Percentiles rank a stretch among this genome's conserved stretches.
Evolutionary conservation across 345 rosid species (phyloP).

Genomic region (Eutrema heterophyllum): DNA sequence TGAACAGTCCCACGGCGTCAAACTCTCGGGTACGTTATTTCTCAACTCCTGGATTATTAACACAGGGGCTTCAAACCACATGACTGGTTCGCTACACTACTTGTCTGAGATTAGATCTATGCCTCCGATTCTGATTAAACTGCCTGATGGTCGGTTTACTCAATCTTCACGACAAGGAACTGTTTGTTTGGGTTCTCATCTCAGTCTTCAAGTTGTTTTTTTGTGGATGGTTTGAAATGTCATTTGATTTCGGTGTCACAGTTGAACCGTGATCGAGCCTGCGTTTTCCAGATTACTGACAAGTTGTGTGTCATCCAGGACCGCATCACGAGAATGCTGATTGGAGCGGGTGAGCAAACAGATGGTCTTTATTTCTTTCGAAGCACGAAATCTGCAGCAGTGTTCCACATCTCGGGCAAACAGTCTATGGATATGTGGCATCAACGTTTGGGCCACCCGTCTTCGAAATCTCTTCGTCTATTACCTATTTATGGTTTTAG

Average conservation of each 20-base stretch:
- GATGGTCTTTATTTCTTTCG: not conserved
- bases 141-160: not conserved
- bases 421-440: not conserved
- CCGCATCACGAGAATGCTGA: not conserved
- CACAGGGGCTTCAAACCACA: too few species aligned
- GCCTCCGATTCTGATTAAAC: not conserved
- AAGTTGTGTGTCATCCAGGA: not conserved
- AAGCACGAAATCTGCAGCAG: not conserved
- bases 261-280: not conserved
- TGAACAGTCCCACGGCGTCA: too few species aligned
- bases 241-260: not conserved
- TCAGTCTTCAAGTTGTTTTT: not conserved
- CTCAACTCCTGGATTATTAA: too few species aligned
- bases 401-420: not conserved
- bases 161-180: not conserved
- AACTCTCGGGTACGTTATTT: too few species aligned
- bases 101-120: not conserved
- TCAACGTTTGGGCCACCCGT: not conserved
- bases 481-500: not conserved
- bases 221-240: not conserved
- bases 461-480: fast-evolving
- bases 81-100: not conserved
- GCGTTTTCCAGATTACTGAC: not conserved
- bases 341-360: not conserved
- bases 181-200: not conserved